A percentile compares a stretch with the other conserved stretches of the same genome.
Evolutionary conservation across 352 stramenopile genomes (phyloP).

Genomic region (Pythium oligandrum): DNA sequence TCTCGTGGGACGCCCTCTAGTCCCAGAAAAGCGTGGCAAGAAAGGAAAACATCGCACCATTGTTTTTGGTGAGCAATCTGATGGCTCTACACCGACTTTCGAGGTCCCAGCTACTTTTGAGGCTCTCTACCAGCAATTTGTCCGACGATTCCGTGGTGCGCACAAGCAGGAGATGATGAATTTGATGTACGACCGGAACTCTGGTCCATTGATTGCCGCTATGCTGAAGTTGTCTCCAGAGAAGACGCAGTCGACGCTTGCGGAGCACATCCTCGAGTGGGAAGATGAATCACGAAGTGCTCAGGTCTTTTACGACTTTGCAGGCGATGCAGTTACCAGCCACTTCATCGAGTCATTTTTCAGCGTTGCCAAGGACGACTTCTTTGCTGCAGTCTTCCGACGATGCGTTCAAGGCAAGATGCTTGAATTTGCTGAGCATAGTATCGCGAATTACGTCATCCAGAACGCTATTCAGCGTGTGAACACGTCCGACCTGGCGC

Average conservation of each 20-base stretch:
- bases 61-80: constrained; percentile 42
- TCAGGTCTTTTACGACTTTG: constrained; percentile 62
- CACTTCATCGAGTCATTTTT: constrained; percentile 75
- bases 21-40: constrained; percentile 76
- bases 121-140: constrained; percentile 52
- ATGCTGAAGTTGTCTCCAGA: constrained; percentile 52
- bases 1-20: constrained; percentile 57
- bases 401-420: constrained; percentile 58
- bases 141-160: constrained; percentile 27
- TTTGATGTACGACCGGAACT: constrained; percentile 70
- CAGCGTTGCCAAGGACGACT: constrained; percentile 44
- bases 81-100: constrained; percentile 23
- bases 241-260: constrained; percentile 43
- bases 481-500: constrained; percentile 31
- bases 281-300: constrained; percentile 44
- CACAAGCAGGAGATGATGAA: constrained; percentile 43
- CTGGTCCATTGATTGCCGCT: constrained; percentile 61
- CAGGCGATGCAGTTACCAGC: constrained; percentile 66
- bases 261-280: constrained; percentile 68
- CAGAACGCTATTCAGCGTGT: constrained; percentile 67
- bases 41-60: constrained; percentile 74
- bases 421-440: constrained; percentile 65
- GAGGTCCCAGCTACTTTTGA: constrained; percentile 52
- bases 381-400: constrained; percentile 64
- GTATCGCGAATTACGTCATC: constrained; percentile 81